Evolutionary conservation across 495 filamentous ascomycete genomes (phyloP), one percentile per base, ranked within the genome.

Genomic region (Hypomontagnella submonticulosa): DNA sequence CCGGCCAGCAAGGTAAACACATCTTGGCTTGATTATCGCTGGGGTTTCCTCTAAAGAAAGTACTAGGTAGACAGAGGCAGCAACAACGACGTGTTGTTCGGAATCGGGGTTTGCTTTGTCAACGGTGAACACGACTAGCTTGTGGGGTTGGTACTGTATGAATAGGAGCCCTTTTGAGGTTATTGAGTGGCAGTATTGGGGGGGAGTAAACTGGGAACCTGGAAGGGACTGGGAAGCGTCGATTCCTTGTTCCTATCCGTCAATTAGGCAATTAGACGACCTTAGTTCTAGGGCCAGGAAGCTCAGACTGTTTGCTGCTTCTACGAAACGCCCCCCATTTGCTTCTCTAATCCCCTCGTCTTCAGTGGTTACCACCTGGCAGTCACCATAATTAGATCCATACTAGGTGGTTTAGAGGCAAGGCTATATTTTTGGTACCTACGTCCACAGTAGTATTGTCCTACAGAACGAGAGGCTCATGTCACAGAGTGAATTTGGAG

Each of bases 1-100:
- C 78, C 0, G 76, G 71, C 65, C 76, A 83, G 51, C 77, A 82
- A 11, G 77, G 76, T 23, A 80, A 48, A 57, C 79, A 83, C 75
- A 78, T 79, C 4, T 57, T 73, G 57, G 12, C 20, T 15, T 12
- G 51, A 18, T 18, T 16, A 4, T n/a, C 52, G 36, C 46, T 13
- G 38, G 20, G 23, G 4, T 16, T 19, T 37, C 3, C 37, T 8
- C 12, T 44, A 27, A 8, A 23, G n/a, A 4, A 37, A 13, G 11
- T 9, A 15, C 15, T 33, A 44, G 13, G 33, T 38, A 11, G 34
- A 44, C 10, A 4, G 43, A 20, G n/a, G n/a, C 34, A 8, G 41
- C n/a, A 33, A 23, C 15, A 11, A 51, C 15, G 42, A 47, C 15
- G 15, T n/a, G 16, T 34, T 8, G 48, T 18, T 3, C 6, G 15